A percentile compares a stretch with the other conserved stretches of the same genome.
These are phyloP conservation scores for Leishmania turanica DNA, from an alignment of 208 protist genomes.

Conservation along the genomic window DNA sequence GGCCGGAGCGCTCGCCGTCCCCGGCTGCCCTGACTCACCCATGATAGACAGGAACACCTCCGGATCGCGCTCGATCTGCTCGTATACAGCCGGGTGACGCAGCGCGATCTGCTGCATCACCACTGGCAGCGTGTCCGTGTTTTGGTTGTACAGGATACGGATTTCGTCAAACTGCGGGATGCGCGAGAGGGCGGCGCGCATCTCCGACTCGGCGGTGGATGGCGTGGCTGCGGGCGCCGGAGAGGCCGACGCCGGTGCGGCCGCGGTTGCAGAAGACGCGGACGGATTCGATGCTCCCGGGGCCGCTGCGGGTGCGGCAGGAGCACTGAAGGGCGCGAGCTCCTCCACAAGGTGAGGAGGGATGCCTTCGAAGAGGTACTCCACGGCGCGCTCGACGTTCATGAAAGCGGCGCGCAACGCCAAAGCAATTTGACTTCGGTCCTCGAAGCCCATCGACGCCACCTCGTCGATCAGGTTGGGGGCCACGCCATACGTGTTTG, in stretches of 20 bases:
- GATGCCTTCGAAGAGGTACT: constrained; percentile 88
- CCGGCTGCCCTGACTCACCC: constrained; percentile 35
- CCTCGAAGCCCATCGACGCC: constrained; percentile 87
- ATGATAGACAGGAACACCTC: constrained; percentile 78
- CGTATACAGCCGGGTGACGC: constrained; percentile 70
- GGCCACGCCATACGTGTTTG: constrained; percentile 37
- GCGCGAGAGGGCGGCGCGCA: constrained; percentile 53
- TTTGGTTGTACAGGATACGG: constrained; percentile 56
- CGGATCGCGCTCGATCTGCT: constrained; percentile 63
- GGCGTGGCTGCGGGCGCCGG: not conserved
- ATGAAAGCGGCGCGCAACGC: constrained; percentile 86
- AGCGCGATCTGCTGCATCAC: constrained; percentile 72
- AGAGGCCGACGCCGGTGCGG: constrained; percentile 1
- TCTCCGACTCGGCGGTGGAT: constrained; percentile 16
- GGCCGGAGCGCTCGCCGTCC: not conserved
- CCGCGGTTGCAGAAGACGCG: constrained; percentile 4
- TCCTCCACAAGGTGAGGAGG: constrained; percentile 50
- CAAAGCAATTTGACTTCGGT: constrained; percentile 70
- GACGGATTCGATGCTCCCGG: constrained; percentile 9
- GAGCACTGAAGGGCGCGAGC: constrained; percentile 12
- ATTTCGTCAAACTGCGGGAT: constrained; percentile 85
- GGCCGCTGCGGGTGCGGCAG: constrained; percentile 1
- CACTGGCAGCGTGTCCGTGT: constrained; percentile 55
- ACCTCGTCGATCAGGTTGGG: constrained; percentile 74
- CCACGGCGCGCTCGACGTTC: constrained; percentile 86